Evolutionary conservation across 257 asterid species (phyloP).

Genomic region (Eucommia ulmoides): DNA sequence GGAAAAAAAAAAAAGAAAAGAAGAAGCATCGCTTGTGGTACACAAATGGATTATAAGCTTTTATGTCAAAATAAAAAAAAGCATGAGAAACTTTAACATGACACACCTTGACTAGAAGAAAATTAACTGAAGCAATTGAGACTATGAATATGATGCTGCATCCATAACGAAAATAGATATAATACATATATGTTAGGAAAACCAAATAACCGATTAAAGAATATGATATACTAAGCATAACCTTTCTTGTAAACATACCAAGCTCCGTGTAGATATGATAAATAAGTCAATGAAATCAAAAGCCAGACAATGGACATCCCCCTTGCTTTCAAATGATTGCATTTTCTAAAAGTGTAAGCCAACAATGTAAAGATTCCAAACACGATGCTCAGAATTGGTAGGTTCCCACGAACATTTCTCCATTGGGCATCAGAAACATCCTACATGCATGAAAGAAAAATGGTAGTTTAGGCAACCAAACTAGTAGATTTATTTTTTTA

Average conservation of each 20-base stretch:
- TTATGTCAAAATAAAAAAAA: neutral
- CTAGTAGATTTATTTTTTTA: no score
- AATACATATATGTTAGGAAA: no score
- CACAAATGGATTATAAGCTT: no score
- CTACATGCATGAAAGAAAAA: slow-evolving; percentile 24
- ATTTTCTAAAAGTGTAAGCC: slow-evolving; percentile 37
- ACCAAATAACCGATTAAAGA: slow-evolving; percentile 9
- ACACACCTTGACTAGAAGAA: slow-evolving; percentile 76
- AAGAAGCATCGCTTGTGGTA: no score
- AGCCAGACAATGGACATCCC: slow-evolving; percentile 86
- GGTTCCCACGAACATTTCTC: slow-evolving; percentile 86
- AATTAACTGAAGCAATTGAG: slow-evolving; percentile 70
- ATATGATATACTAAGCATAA: slow-evolving; percentile 5
- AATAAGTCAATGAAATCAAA: slow-evolving; percentile 50
- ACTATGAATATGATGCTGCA: slow-evolving; percentile 64
- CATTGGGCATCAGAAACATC: slow-evolving; percentile 90
- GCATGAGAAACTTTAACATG: neutral
- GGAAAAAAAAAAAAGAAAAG: no score
- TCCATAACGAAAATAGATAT: slow-evolving; percentile 7
- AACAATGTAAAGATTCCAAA: slow-evolving; percentile 59
- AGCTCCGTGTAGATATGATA: slow-evolving; percentile 75
- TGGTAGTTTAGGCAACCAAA: slow-evolving; percentile 5
- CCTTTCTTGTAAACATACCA: slow-evolving; percentile 35
- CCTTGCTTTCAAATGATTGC: slow-evolving; percentile 46
- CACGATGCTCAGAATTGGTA: slow-evolving; percentile 53